Base-by-base conservation (phyloP, 768 basidiomycete genomes). In the Mycena epipterygia region DNA sequence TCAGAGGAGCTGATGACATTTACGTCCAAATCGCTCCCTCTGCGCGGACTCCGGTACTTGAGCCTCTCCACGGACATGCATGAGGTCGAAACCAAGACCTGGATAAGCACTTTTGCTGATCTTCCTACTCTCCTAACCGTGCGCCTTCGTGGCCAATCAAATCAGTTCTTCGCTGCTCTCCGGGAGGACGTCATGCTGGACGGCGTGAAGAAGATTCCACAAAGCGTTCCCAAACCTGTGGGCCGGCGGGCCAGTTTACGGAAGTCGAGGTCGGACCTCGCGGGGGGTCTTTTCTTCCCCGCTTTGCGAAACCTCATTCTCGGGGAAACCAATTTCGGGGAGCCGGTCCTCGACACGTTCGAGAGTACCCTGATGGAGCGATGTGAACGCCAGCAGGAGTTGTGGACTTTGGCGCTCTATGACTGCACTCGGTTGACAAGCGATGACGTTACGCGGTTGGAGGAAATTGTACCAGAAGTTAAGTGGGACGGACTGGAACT, bases 401-500 rank as follows among this genome's bases (percentile, higher is more conserved):
- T 84, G 12, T 74, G 76, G 37, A 76, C 76, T 23, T 53, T 84
- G 60, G 67, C 58, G 30, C 64, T 84, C 25, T n/a, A 42, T 11
- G 71, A 77, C 8, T 85, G 83, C 71, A 73, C 27, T 16, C 64
- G 66, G 23, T 32, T 83, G 30, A 33, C 30, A 4, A 33, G 65
- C 4, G 73, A 76, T 0, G 71, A 77, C 23, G 75, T 84, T 17
- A 67, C 72, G 17, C 8, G 52, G n/a, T 58, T 83, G n/a, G 49
- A 71, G 55, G 73, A 79, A 33, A 65, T 82, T 35, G 80, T 83
- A 11, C 64, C 71, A 19, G 75, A 79, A 30, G 78, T 84, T n/a
- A 64, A 70, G 1, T 84, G 84, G 84, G 84, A 84, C 67, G 77
- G 64, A 17, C 23, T 77, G 23, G 79, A 79, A 33, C 68, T 60